Evolutionary conservation across 176 grass and related monocot genomes (phyloP).

Genomic region (Leersia perrieri): DNA sequence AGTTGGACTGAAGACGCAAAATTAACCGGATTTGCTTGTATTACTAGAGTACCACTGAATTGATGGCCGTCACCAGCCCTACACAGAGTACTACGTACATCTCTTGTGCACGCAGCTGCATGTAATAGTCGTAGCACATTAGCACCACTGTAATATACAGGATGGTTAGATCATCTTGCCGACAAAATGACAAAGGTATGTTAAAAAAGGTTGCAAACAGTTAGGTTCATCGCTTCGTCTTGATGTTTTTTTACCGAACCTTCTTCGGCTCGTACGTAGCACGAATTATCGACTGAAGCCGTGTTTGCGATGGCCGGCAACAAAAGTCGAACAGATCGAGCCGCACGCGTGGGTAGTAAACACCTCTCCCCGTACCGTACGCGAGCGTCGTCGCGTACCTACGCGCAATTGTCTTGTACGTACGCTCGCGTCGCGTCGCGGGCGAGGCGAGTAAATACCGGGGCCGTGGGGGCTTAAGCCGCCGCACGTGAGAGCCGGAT

Average conservation of each 20-base stretch:
- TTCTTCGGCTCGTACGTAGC: too few species aligned
- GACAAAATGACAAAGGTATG: too few species aligned
- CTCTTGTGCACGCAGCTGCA: neutral
- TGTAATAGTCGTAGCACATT: neutral
- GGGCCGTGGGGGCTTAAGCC: neutral
- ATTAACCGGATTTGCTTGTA: neutral
- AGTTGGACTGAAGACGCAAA: neutral
- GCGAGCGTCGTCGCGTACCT: neutral
- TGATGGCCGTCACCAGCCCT: neutral
- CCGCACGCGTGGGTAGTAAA: neutral
- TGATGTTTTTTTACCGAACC: too few species aligned
- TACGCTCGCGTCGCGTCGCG: neutral
- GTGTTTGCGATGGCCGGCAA: neutral
- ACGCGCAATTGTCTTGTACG: neutral
- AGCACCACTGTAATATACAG: neutral
- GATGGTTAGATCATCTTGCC: too few species aligned
- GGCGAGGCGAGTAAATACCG: neutral
- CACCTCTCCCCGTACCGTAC: neutral
- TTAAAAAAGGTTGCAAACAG: too few species aligned
- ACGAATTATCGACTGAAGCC: neutral
- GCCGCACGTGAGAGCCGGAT: slow-evolving; percentile 38
- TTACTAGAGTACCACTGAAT: neutral
- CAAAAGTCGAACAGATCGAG: neutral
- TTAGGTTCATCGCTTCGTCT: too few species aligned
- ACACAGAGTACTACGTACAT: neutral